These are phyloP conservation scores for Hypoxylon sp. DNA, from an alignment of 2,329 filamentous ascomycete genomes.

Conservation along the genomic window DNA sequence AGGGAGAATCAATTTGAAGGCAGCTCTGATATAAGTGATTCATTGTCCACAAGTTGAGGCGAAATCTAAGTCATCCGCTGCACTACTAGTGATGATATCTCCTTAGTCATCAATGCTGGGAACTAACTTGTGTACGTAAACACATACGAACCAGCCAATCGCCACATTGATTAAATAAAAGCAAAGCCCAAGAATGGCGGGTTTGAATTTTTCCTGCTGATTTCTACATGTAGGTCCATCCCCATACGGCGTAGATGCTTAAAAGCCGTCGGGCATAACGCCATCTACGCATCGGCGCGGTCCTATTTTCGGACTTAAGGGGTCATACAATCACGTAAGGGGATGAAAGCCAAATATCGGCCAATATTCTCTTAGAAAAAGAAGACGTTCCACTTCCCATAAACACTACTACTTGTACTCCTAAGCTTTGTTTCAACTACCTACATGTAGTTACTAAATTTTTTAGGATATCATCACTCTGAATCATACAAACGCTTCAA, in stretches of 20 bases:
- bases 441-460: not conserved
- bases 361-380: not conserved
- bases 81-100: too few relatives aligned
- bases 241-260: not conserved
- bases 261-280: slow-evolving; percentile 30
- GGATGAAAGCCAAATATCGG: not conserved
- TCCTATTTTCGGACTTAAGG: slow-evolving; percentile 26
- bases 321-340: not conserved
- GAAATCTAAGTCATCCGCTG: not conserved
- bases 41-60: not conserved
- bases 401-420: not conserved
- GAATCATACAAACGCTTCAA: slow-evolving; percentile 6
- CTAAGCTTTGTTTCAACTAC: not conserved
- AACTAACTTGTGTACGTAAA: not conserved
- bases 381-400: not conserved
- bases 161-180: not conserved
- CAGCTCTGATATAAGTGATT: not conserved
- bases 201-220: too few relatives aligned
- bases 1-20: too few relatives aligned
- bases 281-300: not conserved
- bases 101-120: too few relatives aligned
- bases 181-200: not conserved
- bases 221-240: not conserved
- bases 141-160: not conserved
- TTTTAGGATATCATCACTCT: slow-evolving; percentile 23